These are phyloP conservation scores for Kokia cookei DNA, from an alignment of 441 rosid species.

Conservation along the genomic window DNA sequence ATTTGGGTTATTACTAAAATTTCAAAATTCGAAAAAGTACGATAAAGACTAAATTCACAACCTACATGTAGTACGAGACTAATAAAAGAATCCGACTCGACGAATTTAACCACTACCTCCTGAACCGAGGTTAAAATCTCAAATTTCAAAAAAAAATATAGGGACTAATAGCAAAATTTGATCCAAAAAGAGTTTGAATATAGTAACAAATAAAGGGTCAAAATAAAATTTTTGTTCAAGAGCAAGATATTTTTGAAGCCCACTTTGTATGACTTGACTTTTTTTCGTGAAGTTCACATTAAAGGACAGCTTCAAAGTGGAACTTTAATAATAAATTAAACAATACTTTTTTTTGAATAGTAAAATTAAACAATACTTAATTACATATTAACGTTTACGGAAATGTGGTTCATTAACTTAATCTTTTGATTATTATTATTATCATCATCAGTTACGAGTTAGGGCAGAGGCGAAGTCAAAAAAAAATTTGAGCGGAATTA, in stretches of 20 bases:
- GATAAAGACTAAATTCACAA: too few relatives aligned
- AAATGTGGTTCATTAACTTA: background rate
- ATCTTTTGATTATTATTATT: too few relatives aligned
- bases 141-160: too few relatives aligned
- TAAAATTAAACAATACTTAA: background rate
- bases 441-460: too few relatives aligned
- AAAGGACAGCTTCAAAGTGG: background rate
- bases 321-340: background rate
- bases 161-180: too few relatives aligned
- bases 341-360: background rate
- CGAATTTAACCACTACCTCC: too few relatives aligned
- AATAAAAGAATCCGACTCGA: too few relatives aligned
- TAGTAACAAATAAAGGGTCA: background rate
- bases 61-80: too few relatives aligned
- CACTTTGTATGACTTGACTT: background rate
- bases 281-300: background rate
- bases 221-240: background rate
- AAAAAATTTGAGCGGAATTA: too few relatives aligned
- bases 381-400: background rate
- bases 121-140: too few relatives aligned
- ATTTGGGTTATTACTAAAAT: too few relatives aligned
- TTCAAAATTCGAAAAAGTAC: too few relatives aligned
- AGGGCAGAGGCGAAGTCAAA: rapidly evolving
- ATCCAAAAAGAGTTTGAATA: background rate
- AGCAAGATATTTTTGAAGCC: background rate